Conservation (phyloP, 139 green algal genomes). For the Mychonastes homosphaera region DNA sequence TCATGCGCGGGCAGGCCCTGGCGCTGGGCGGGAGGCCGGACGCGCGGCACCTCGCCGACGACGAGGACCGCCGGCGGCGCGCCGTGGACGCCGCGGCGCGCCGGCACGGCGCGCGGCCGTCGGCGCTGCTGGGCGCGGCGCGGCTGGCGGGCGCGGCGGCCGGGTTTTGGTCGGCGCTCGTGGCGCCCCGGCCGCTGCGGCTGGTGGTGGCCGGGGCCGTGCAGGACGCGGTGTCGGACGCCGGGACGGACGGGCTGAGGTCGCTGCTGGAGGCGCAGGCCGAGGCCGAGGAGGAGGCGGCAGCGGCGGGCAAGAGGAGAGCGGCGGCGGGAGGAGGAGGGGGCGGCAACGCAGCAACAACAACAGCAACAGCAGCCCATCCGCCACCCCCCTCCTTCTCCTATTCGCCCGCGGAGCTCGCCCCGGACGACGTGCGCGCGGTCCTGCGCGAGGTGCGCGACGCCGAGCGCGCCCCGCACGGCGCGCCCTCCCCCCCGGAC, state of each 20-base stretch:
- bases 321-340: not conserved
- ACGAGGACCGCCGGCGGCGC: conserved; percentile 1
- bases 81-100: not conserved
- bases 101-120: conserved; percentile 23
- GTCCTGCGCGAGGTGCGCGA: conserved; percentile 37
- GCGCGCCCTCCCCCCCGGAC: conserved; percentile 22
- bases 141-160: conserved; percentile 14
- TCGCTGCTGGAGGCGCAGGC: conserved; percentile 26
- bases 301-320: too few relatives aligned
- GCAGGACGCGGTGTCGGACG: conserved; percentile 40
- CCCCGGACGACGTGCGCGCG: conserved; percentile 27
- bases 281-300: too few relatives aligned
- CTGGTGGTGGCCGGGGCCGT: conserved; percentile 25
- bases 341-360: too few relatives aligned
- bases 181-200: conserved; percentile 3
- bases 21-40: conserved; percentile 9
- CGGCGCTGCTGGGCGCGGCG: conserved; percentile 16
- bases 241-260: conserved; percentile 50
- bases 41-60: conserved; percentile 6
- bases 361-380: too few relatives aligned
- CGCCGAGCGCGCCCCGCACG: conserved; percentile 29
- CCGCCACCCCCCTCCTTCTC: not conserved
- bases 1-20: conserved; percentile 11
- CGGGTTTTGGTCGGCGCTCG: conserved; percentile 14
- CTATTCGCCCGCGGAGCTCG: too few relatives aligned